These are phyloP conservation scores for Aspergillus hiratsukae DNA, from an alignment of 2,329 filamentous ascomycete species.

Conservation along the genomic window DNA sequence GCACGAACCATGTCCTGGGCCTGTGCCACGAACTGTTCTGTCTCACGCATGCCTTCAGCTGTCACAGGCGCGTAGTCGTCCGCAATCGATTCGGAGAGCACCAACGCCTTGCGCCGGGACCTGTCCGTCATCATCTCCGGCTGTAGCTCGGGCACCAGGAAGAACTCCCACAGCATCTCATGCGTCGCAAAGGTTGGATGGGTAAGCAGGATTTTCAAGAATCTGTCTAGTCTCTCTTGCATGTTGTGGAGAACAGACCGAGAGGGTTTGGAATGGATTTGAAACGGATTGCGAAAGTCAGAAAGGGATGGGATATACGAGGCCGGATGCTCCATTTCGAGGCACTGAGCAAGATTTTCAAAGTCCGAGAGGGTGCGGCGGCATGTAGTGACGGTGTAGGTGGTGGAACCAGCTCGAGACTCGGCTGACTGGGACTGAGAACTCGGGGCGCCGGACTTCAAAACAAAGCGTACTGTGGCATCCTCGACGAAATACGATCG, in stretches of 20 bases:
- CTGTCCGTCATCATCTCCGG: slow-evolving; percentile 84
- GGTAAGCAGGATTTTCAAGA: slow-evolving; percentile 76
- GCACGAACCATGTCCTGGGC: slow-evolving; percentile 84
- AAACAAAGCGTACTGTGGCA: slow-evolving; percentile 81
- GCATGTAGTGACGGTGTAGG: slow-evolving; percentile 86
- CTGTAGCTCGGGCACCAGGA: slow-evolving; percentile 91
- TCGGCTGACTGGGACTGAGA: slow-evolving; percentile 33
- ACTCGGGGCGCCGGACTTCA: slow-evolving; percentile 85
- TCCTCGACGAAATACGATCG: slow-evolving; percentile 97
- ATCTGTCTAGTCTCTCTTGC: slow-evolving; percentile 80
- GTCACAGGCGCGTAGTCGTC: slow-evolving; percentile 82
- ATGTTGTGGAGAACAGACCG: slow-evolving; percentile 80
- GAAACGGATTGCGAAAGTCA: slow-evolving; percentile 79
- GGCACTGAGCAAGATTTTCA: slow-evolving; percentile 77
- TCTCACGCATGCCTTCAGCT: slow-evolving; percentile 69
- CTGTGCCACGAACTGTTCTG: slow-evolving; percentile 88
- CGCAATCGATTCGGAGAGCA: slow-evolving; percentile 73
- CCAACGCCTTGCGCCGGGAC: slow-evolving; percentile 79
- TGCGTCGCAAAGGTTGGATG: slow-evolving; percentile 94
- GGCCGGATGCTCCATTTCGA: slow-evolving; percentile 84
- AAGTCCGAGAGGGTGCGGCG: slow-evolving; percentile 84
- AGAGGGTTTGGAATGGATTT: slow-evolving; percentile 88
- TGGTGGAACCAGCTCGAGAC: slow-evolving; percentile 54
- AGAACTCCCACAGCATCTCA: slow-evolving; percentile 98
- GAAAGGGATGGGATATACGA: slow-evolving; percentile 85